A percentile compares a stretch with the other conserved stretches of the same genome.
phyloP scores from a whole-genome alignment of 495 filamentous ascomycete genomes.

The Talaromyces liani region DNA sequence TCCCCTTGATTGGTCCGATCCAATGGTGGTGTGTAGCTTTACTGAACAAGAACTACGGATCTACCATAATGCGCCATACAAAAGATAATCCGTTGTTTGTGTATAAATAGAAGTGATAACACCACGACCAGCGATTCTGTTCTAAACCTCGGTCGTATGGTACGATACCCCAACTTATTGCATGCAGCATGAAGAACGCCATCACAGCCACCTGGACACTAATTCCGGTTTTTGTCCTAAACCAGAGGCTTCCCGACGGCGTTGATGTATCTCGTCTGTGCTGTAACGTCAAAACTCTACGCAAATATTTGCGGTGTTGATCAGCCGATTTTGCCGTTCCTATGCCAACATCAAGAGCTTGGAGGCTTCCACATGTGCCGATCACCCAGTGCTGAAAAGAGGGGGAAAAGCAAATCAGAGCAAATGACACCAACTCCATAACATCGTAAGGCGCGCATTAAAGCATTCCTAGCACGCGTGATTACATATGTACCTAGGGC shows the following conservation, averaged over 20 bases:
- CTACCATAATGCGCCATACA: not conserved
- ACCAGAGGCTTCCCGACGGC: not conserved
- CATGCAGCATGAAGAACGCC: not conserved
- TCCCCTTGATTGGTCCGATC: not conserved
- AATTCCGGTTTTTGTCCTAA: not conserved
- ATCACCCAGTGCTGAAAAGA: not conserved
- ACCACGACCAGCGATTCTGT: too few relatives aligned
- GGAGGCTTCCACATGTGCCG: not conserved
- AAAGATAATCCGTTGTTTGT: not conserved
- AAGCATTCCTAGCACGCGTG: not conserved
- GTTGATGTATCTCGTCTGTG: not conserved
- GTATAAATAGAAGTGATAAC: not conserved
- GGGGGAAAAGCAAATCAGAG: not conserved
- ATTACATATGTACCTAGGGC: not conserved
- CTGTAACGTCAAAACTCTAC: not conserved
- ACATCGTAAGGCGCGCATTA: not conserved
- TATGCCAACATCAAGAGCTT: not conserved
- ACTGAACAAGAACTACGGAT: not conserved
- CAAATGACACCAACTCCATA: not conserved
- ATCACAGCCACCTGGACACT: not conserved
- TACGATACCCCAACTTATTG: not conserved
- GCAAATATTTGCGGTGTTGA: not conserved
- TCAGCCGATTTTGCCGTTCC: not conserved
- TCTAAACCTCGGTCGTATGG: not conserved
- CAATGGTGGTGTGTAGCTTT: not conserved